A percentile compares a stretch with the other conserved stretches of the same genome.
These are phyloP conservation scores for Eucalyptus caleyi DNA, from an alignment of 345 rosid genomes.

Conservation along the genomic window DNA sequence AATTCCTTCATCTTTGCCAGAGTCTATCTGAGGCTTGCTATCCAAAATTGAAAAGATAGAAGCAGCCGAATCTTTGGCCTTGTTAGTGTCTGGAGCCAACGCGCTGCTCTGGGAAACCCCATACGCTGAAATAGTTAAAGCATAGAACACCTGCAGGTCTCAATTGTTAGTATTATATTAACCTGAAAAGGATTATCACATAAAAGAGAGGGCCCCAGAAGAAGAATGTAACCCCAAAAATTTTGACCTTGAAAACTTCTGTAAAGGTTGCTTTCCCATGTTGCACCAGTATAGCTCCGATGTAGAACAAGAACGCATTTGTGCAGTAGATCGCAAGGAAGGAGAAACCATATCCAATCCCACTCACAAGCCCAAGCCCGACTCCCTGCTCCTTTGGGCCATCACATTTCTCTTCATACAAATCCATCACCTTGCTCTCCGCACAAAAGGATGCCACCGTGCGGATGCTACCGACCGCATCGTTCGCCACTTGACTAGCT, in stretches of 20 bases:
- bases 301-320: conserved; percentile 42
- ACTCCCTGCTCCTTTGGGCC: conserved; percentile 34
- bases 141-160: conserved; percentile 44
- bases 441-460: conserved; percentile 64
- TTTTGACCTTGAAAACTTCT: conserved; percentile 61
- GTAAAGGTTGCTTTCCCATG: conserved; percentile 48
- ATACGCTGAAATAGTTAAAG: conserved; percentile 54
- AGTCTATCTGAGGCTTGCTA: conserved; percentile 55
- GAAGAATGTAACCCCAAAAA: background rate
- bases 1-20: conserved; percentile 47
- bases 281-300: conserved; percentile 37
- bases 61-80: conserved; percentile 71
- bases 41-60: conserved; percentile 73
- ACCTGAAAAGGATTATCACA: background rate
- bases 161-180: background rate
- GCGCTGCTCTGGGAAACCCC: conserved; percentile 67
- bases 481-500: conserved; percentile 68
- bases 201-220: background rate
- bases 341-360: conserved; percentile 41
- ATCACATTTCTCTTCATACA: conserved; percentile 40
- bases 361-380: conserved; percentile 36
- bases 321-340: conserved; percentile 29
- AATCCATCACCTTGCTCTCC: conserved; percentile 42
- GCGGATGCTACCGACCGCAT: conserved; percentile 52
- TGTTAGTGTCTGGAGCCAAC: conserved; percentile 52